Evolutionary conservation across 2,329 filamentous ascomycete species (phyloP).

Genomic region (Tolypocladium album): DNA sequence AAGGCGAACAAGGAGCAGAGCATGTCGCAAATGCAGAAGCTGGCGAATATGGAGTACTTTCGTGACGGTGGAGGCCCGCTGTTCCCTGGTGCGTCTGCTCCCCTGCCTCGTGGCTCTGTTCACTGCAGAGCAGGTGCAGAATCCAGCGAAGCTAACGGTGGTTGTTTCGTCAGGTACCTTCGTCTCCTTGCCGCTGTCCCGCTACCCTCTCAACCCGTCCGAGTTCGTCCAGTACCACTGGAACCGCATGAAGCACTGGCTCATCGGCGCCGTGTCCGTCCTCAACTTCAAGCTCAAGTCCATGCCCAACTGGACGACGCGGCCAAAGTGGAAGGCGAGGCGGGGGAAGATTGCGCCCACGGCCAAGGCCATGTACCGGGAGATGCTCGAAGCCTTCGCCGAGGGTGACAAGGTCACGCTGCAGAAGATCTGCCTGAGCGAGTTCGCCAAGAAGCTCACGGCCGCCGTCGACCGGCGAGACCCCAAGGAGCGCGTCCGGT

Average conservation of each 20-base stretch:
- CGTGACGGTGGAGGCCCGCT: slow-evolving; percentile 19
- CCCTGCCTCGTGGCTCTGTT: neutral
- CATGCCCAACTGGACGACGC: slow-evolving; percentile 29
- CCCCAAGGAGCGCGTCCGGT: slow-evolving; percentile 31
- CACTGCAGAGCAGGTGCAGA: neutral
- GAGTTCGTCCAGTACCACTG: slow-evolving; percentile 25
- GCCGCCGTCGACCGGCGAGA: slow-evolving; percentile 42
- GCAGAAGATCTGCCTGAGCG: slow-evolving; percentile 39
- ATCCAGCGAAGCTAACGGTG: neutral
- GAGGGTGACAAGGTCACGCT: slow-evolving; percentile 42
- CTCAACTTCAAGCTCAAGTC: slow-evolving; percentile 32
- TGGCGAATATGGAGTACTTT: slow-evolving; percentile 21
- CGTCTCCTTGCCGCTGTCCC: slow-evolving; percentile 28
- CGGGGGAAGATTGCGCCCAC: slow-evolving; percentile 33
- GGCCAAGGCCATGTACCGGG: slow-evolving; percentile 47
- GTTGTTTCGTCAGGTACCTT: slow-evolving; percentile 31
- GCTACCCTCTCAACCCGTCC: slow-evolving; percentile 16
- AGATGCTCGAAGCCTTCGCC: slow-evolving; percentile 53
- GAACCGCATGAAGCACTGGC: slow-evolving; percentile 23
- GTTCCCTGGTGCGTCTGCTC: slow-evolving; percentile 17
- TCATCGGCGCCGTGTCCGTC: slow-evolving; percentile 20
- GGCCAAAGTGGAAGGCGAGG: slow-evolving; percentile 31
- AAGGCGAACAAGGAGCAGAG: slow-evolving; percentile 16
- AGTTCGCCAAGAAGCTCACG: slow-evolving; percentile 40
- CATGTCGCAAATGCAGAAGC: slow-evolving; percentile 19